Evolutionary conservation across 106 monocot genomes (phyloP), one percentile per base, ranked within the genome.

Genomic region (Dendrobium huoshanense): DNA sequence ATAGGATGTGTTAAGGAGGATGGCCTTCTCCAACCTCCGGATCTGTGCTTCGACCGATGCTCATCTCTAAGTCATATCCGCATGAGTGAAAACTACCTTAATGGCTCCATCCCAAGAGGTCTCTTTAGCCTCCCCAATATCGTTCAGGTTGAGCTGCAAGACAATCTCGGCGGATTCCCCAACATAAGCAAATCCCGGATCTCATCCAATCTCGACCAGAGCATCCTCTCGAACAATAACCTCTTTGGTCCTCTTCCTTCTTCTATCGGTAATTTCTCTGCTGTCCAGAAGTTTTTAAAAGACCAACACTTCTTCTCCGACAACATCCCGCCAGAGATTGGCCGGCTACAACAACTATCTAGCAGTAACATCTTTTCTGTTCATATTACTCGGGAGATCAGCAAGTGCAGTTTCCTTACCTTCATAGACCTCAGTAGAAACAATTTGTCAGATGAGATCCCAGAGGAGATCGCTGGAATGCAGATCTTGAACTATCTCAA

Each of bases 71-170:
- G 58, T 29, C 77, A 91, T 77, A 86, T 95, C 33, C 72, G 95
- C 40, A 67, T 95, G 82, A 92, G 95, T 42, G 92, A 89, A 55
- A 95, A 95, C 84, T 92, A 82, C 77, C 84, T 95, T 42, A 87
- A 93, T 67, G 95, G 91, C 10, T 85, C 94, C 7, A 91, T 94
- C 7, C 90, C 92, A 1, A 40, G 1, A 2, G 90, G 88, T 0
- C 78, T 90, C 18, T 85, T 90, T 78, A 77, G 79, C 45, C 75
- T 91, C 5, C 92, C 89, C 7, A 84, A 80, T 20, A 87, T 95
- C 20, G 84, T 80, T 0, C 92, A 95, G 79, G 80, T 95, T 18
- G 91, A 91, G 84, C 85, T 95, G 37, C 90, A 88, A 51, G 90
- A 92, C 80, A 95, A 95, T 67, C 85, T 90, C 5, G 92, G 95